Evolutionary conservation across 164 flowering plant genomes (phyloP).

Genomic region (Umbellularia californica): DNA sequence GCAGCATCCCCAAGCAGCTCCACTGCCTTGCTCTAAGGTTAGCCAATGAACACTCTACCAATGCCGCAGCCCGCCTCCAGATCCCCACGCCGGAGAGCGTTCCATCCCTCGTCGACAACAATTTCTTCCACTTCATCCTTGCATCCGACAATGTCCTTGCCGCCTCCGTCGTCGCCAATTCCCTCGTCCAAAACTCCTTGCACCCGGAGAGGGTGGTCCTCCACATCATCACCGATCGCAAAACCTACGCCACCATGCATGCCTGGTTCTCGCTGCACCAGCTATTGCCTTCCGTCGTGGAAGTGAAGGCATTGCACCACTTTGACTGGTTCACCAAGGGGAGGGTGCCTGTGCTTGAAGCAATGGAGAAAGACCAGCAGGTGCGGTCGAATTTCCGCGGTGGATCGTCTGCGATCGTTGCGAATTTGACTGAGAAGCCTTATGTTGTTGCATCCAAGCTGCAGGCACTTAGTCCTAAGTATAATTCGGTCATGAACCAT

Average conservation of each 20-base stretch:
- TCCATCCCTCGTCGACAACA: slow-evolving; percentile 83
- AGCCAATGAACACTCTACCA: slow-evolving; percentile 83
- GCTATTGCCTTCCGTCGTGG: slow-evolving; percentile 67
- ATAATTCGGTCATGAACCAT: slow-evolving; percentile 91
- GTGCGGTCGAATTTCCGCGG: slow-evolving; percentile 83
- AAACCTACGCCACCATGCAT: slow-evolving; percentile 87
- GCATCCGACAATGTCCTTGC: slow-evolving; percentile 95
- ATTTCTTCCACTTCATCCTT: slow-evolving; percentile 76
- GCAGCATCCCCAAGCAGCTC: slow-evolving; percentile 96
- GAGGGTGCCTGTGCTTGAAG: slow-evolving; percentile 88
- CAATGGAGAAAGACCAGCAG: slow-evolving; percentile 90
- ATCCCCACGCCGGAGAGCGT: slow-evolving; percentile 77
- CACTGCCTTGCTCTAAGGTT: slow-evolving; percentile 76
- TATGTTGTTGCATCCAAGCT: slow-evolving; percentile 77
- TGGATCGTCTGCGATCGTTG: slow-evolving; percentile 79
- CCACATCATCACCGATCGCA: slow-evolving; percentile 83
- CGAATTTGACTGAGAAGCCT: slow-evolving; percentile 68
- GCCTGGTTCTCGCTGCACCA: slow-evolving; percentile 95
- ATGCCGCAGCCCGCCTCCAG: slow-evolving; percentile 86
- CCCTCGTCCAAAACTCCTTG: slow-evolving; percentile 61
- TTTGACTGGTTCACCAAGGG: slow-evolving; percentile 96
- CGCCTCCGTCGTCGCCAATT: slow-evolving; percentile 77
- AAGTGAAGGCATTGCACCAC: slow-evolving; percentile 92
- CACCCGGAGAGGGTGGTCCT: slow-evolving; percentile 67
- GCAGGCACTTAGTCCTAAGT: slow-evolving; percentile 95